A percentile compares a stretch with the other conserved stretches of the same genome.
phyloP scores from a whole-genome alignment of 257 asterid species.

The Forsythia suspensa region DNA sequence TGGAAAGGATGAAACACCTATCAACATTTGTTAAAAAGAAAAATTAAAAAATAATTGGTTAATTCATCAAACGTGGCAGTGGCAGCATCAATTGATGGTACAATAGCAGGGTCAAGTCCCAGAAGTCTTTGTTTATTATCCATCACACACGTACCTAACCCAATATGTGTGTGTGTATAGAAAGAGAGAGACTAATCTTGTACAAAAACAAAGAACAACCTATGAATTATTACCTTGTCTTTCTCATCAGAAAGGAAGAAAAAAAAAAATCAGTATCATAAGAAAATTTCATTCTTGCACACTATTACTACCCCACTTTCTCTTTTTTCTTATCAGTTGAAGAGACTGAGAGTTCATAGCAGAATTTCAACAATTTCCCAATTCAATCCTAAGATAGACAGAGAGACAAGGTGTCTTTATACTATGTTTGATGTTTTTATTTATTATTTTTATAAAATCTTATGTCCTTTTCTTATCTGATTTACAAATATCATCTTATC shows the following conservation, averaged over 20 bases:
- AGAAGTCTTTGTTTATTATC: conserved; percentile 23
- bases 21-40: neutral
- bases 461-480: neutral
- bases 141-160: conserved; percentile 32
- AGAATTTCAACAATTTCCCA: conserved; percentile 39
- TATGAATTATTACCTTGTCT: conserved; percentile 43
- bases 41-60: neutral
- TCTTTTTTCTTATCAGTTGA: conserved; percentile 29
- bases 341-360: conserved; percentile 23
- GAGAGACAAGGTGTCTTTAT: conserved; percentile 23
- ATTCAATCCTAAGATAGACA: conserved; percentile 20
- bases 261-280: conserved; percentile 29
- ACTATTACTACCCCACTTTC: conserved; percentile 34
- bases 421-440: neutral
- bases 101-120: conserved; percentile 23
- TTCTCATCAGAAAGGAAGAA: conserved; percentile 8
- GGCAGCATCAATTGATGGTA: conserved; percentile 24
- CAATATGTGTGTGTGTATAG: conserved; percentile 2
- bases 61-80: conserved; percentile 15
- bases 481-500: neutral
- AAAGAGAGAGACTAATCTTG: neutral
- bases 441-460: neutral
- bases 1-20: neutral
- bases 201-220: conserved; percentile 24
- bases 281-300: conserved; percentile 17